Conservation (phyloP, 2,329 filamentous ascomycete genomes). For the Colletotrichum brevisporum region DNA sequence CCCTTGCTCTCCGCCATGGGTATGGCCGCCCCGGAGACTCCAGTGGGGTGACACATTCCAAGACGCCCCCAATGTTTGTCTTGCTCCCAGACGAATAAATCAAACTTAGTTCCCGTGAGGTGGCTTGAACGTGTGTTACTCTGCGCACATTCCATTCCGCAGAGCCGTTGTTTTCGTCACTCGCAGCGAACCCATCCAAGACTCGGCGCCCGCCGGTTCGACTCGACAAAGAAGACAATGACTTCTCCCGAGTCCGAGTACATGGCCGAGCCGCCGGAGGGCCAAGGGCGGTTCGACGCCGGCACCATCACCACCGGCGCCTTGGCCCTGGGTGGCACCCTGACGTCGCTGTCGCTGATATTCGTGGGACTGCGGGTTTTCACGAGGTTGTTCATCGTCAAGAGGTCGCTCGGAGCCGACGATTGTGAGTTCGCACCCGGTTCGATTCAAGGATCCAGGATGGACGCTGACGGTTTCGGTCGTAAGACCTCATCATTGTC, state of each 20-base stretch:
- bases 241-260: slow-evolving; percentile 18
- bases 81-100: not conserved
- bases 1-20: too few species aligned
- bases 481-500: slow-evolving; percentile 8
- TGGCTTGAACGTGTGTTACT: not conserved
- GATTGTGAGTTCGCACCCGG: slow-evolving; percentile 17
- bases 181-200: too few species aligned
- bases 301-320: slow-evolving; percentile 14
- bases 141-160: not conserved
- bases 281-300: slow-evolving; percentile 31
- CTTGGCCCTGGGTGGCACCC: slow-evolving; percentile 7
- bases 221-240: slow-evolving; percentile 19
- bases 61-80: not conserved
- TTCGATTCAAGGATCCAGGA: not conserved
- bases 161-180: not conserved
- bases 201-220: not conserved
- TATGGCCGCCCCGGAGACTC: too few species aligned
- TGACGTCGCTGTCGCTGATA: slow-evolving; percentile 22
- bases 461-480: not conserved
- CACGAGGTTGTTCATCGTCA: slow-evolving; percentile 28
- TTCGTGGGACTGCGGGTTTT: slow-evolving; percentile 22
- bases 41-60: slow-evolving; percentile 1
- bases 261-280: slow-evolving; percentile 30
- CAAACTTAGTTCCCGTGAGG: not conserved
- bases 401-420: slow-evolving; percentile 18